Conservation (phyloP, 176 grass and related monocot species). For the Oryza nivara region DNA sequence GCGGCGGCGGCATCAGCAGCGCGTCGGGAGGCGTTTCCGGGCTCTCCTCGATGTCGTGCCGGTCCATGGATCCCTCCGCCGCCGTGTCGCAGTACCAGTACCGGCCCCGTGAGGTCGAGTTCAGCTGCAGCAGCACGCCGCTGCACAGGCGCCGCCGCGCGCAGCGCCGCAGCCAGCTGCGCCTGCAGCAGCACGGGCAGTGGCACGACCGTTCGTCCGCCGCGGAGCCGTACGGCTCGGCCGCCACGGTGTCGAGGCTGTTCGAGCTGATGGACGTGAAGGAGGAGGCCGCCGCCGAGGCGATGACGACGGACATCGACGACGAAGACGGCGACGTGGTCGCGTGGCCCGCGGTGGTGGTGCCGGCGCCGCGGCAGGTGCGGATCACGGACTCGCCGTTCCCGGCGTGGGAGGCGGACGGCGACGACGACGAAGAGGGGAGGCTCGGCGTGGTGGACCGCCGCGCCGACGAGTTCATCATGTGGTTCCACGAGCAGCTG, state of each 20-base stretch:
- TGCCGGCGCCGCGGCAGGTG: conserved; percentile 32
- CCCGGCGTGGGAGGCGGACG: conserved; percentile 40
- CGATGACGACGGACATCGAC: neutral
- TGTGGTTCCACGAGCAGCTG: conserved; percentile 78
- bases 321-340: conserved; percentile 2
- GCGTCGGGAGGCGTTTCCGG: conserved; percentile 3
- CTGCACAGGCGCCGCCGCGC: conserved; percentile 32
- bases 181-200: conserved; percentile 20
- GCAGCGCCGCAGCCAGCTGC: conserved; percentile 7
- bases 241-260: conserved; percentile 43
- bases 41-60: conserved; percentile 56
- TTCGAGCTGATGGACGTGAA: conserved; percentile 61
- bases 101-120: conserved; percentile 70
- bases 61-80: conserved; percentile 59
- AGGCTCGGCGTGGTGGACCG: conserved; percentile 51
- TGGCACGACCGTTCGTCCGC: neutral
- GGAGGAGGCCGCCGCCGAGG: conserved; percentile 37
- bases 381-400: conserved; percentile 78
- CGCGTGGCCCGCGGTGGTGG: neutral
- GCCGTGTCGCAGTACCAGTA: conserved; percentile 59
- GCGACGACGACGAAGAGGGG: conserved; percentile 13
- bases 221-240: conserved; percentile 9
- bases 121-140: conserved; percentile 93
- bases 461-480: conserved; percentile 92
- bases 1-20: neutral